Conservation (phyloP, 768 basidiomycete species). For the Psilocybe cyanescens region DNA sequence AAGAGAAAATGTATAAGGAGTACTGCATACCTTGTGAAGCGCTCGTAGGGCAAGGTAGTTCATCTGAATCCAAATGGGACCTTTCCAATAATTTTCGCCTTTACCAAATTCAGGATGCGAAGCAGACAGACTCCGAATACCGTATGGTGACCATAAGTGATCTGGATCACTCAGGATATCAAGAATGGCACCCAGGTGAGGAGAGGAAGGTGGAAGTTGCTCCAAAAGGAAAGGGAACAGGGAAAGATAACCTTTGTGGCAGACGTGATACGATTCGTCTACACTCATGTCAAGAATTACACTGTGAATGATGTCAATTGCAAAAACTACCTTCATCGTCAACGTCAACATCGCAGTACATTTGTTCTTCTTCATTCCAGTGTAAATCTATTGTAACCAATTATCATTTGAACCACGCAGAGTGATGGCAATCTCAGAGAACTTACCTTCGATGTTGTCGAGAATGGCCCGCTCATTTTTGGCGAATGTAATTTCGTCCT, state of each 20-base stretch:
- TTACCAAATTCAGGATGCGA: constrained; percentile 88
- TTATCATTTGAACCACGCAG: not conserved
- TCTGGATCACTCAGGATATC: constrained; percentile 79
- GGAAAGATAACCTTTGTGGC: constrained; percentile 91
- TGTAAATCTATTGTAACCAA: constrained; percentile 68
- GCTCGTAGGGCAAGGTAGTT: constrained; percentile 88
- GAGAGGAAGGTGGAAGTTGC: constrained; percentile 76
- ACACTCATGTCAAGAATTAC: not conserved
- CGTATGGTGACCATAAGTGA: constrained; percentile 91
- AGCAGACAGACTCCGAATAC: constrained; percentile 86
- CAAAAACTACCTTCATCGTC: constrained; percentile 73
- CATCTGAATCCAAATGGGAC: constrained; percentile 97
- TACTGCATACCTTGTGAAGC: constrained; percentile 65
- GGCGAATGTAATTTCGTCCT: constrained; percentile 77
- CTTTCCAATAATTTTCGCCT: constrained; percentile 98
- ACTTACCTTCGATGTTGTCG: constrained; percentile 82
- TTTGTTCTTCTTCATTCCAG: constrained; percentile 86
- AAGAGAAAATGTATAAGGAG: not conserved
- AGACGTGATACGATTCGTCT: constrained; percentile 94
- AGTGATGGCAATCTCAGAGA: not conserved
- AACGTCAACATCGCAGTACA: constrained; percentile 93
- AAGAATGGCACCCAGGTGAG: constrained; percentile 80
- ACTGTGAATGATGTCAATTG: not conserved
- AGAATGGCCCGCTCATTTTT: constrained; percentile 83
- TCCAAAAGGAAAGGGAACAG: constrained; percentile 91